Conservation (phyloP, 805 yeast genomes). For the Myxozyma geophila region DNA sequence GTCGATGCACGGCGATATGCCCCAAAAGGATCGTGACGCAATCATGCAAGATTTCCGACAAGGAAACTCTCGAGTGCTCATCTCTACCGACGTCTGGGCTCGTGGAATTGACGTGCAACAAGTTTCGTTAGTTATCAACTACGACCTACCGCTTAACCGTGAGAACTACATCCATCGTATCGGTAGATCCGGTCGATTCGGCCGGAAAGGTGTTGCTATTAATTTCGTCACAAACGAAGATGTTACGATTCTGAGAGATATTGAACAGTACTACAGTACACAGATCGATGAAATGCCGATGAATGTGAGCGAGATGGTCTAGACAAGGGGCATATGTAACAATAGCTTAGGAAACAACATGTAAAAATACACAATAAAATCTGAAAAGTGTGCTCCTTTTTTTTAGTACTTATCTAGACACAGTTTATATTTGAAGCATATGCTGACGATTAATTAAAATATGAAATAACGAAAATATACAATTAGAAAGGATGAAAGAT, state of each 20-base stretch:
- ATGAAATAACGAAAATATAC: too few relatives aligned
- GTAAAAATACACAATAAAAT: background rate
- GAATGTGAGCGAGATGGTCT: constrained; percentile 48
- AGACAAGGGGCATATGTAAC: constrained; percentile 7
- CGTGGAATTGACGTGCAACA: constrained; percentile 98
- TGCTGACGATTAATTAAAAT: too few relatives aligned
- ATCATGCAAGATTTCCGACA: constrained; percentile 96
- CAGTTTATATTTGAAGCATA: too few relatives aligned
- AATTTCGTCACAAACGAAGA: constrained; percentile 88
- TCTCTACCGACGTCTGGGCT: constrained; percentile 94
- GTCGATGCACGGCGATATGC: constrained; percentile 95
- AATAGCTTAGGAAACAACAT: background rate
- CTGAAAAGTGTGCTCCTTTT: background rate
- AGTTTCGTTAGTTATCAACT: constrained; percentile 91
- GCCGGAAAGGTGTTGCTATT: constrained; percentile 97
- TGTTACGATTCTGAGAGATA: constrained; percentile 72
- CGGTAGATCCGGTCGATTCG: constrained; percentile 98
- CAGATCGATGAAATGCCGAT: constrained; percentile 93
- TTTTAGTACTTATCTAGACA: too few relatives aligned
- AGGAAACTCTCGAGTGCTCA: constrained; percentile 90
- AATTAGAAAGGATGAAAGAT: background rate
- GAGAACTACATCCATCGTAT: constrained; percentile 97
- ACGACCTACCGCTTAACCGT: constrained; percentile 86
- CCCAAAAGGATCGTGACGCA: constrained; percentile 89
- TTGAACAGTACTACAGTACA: constrained; percentile 87